A percentile compares a stretch with the other conserved stretches of the same genome.
Evolutionary conservation across 371 early-diverging fungal genomes (phyloP).

Genomic region (Mortierella sp.): DNA sequence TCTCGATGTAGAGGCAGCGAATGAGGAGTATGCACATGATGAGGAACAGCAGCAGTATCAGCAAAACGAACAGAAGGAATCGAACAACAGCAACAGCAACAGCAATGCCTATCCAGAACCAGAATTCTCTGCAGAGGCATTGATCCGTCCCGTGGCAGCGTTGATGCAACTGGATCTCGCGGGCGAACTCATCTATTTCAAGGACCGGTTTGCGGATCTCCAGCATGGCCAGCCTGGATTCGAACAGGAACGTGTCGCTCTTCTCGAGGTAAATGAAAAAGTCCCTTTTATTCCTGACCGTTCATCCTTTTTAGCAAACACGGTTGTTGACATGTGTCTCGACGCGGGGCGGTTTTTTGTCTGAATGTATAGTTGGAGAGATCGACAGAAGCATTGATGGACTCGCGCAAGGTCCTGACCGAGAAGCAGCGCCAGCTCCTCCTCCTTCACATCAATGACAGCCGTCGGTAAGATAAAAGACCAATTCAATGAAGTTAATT

Average conservation of each 20-base stretch:
- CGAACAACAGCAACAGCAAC: background rate
- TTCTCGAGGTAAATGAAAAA: background rate
- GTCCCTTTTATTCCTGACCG: background rate
- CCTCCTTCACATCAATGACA: constrained; percentile 24
- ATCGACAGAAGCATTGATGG: constrained; percentile 23
- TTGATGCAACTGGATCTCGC: constrained; percentile 4
- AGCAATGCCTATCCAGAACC: background rate
- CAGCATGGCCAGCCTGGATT: background rate
- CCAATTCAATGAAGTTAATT: background rate
- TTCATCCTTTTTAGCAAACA: no score
- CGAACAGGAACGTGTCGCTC: background rate
- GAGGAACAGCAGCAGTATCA: background rate
- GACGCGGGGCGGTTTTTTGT: background rate
- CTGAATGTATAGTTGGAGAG: constrained; percentile 16
- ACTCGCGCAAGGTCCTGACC: constrained; percentile 19
- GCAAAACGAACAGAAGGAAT: background rate
- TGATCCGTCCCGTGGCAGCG: constrained; percentile 3
- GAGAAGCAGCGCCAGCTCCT: constrained; percentile 32
- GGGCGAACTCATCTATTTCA: constrained; percentile 9
- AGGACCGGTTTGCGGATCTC: background rate
- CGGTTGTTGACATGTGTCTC: no score
- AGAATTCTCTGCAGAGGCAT: background rate
- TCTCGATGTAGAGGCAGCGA: background rate
- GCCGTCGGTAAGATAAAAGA: constrained; percentile 11
- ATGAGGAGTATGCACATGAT: background rate